Evolutionary conservation across 129 eudicot species (phyloP), one percentile per base, ranked within the genome.

Genomic region (Scalesia atractyloides): DNA sequence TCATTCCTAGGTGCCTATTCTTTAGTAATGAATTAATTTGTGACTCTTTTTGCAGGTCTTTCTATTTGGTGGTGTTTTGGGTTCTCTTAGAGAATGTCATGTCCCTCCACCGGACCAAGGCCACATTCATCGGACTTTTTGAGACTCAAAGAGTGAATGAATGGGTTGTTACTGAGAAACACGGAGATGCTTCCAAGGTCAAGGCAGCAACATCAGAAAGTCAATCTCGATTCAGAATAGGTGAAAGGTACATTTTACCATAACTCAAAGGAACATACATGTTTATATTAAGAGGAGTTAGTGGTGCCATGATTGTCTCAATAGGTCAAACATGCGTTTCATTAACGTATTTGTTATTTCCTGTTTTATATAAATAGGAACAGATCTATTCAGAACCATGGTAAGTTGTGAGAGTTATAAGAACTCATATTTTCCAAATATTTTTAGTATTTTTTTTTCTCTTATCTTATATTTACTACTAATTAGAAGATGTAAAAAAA

Each of bases 151-250:
- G 65, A 14, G 65, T 59, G 43, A 59, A 59, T 14, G 65, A 59
- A 54, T 54, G 61, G 61, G 61, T 54, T 19, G 61, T 57, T n/a
- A 57, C 64, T 5, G 64, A 57, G 36, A 59, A 59, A 39, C 65
- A 59, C 3, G 65, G 65, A 26, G 65, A 26, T 26, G 65, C 65
- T 59, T 24, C 65, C 17, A 59, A 59, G 43, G 43, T 22, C 30
- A 59, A 59, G 33, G 16, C 18, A 26, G 5, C 65, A 26, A 59
- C 65, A 24, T 39, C 26, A 59, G 41, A 59, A 59, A 59, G 16
- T 22, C 65, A 5, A 59, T 26, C 65, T 13, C 41, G 65, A 7
- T 59, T 59, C 14, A 26, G 7, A 30, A 24, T 59, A 59, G 5
- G 65, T 59, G 65, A 59, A 26, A 59, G 65, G 65, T 26, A 26